phyloP scores from a whole-genome alignment of 768 basidiomycete genomes.

The Harrya chromipes region DNA sequence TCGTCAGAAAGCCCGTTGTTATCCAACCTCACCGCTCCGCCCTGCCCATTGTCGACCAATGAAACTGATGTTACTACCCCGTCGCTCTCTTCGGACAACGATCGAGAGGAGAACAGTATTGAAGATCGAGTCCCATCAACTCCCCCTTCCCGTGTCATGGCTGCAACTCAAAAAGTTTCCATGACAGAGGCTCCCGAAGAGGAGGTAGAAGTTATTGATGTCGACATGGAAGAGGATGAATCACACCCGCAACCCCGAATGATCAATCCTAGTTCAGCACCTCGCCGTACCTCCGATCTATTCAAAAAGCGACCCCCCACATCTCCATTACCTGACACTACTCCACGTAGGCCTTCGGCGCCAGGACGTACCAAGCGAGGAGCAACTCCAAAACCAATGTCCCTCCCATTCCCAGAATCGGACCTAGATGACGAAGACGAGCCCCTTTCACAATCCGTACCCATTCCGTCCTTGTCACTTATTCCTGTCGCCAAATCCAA shows the following conservation, averaged over 20 bases:
- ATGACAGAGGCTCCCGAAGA: conserved; percentile 1
- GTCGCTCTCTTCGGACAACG: conserved; percentile 74
- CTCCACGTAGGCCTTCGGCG: conserved; percentile 54
- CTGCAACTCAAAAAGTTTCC: neutral
- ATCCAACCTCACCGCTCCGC: conserved; percentile 19
- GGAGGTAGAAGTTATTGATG: conserved; percentile 34
- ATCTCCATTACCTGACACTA: conserved; percentile 56
- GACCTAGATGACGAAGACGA: conserved; percentile 30
- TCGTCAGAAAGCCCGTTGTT: conserved; percentile 25
- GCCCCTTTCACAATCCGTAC: neutral
- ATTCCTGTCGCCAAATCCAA: conserved; percentile 18
- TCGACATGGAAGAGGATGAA: conserved; percentile 33
- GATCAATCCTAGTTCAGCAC: conserved; percentile 7
- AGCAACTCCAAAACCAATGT: conserved; percentile 30
- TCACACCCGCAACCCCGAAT: conserved; percentile 7
- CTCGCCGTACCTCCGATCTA: conserved; percentile 31
- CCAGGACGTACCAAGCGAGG: conserved; percentile 48
- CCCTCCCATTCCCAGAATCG: conserved; percentile 8
- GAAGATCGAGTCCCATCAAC: conserved; percentile 48
- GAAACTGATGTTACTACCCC: conserved; percentile 54
- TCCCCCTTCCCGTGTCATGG: conserved; percentile 41
- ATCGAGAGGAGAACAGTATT: conserved; percentile 45
- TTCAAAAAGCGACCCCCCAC: conserved; percentile 61
- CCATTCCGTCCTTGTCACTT: conserved; percentile 23
- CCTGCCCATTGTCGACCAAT: conserved; percentile 30